Base-by-base conservation (phyloP, 75 land plant genomes). In the Pinus tabuliformis region DNA sequence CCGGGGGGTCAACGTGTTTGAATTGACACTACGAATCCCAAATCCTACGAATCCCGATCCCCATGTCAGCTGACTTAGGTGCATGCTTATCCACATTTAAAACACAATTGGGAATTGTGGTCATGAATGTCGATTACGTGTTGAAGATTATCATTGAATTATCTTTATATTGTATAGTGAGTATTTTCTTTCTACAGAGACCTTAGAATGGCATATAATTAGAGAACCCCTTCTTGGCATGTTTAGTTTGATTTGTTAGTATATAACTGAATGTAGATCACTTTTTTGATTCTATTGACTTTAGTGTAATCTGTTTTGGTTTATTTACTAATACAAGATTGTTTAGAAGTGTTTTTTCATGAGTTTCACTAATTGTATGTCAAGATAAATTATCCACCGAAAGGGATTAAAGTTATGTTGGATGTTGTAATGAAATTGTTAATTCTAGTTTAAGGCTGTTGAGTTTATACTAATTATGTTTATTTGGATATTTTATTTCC, bases 401-500 rank as follows among this genome's bases (percentile, higher is more conserved):
- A 42, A 68, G 42, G 49, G 3, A 39, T 39, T 66, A 9, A 30
- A 39, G 2, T 66, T 66, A 18, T 66, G 71, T 39, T 39, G 39
- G 21, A 36, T 37, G 22, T 66, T 39, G 8, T 37, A 64, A 1
- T 33, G 18, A 33, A 70, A 28, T 9, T 70, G 76, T 59, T 62
- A 26, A 33, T 59, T 26, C 30, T 58, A 14, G 62, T 16, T 24
- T 9, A 13, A 49, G 54, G 54, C 30, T 52, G 18, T 64, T 16
- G 18, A 37, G 36, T 21, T 42, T 42, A 20, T 68, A 21, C 72
- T 68, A n/a, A 42, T 15, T 79, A 18, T 79, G 11, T 56, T 42
- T 59, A 78, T 20, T 62, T 56, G 39, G 8, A 24, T 42, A 52
- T 33, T 78, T 28, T 56, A 18, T 72, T 60, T 84, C 70, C 87